phyloP scores from a whole-genome alignment of 2,329 filamentous ascomycete species.

The Colletotrichum lupini region DNA sequence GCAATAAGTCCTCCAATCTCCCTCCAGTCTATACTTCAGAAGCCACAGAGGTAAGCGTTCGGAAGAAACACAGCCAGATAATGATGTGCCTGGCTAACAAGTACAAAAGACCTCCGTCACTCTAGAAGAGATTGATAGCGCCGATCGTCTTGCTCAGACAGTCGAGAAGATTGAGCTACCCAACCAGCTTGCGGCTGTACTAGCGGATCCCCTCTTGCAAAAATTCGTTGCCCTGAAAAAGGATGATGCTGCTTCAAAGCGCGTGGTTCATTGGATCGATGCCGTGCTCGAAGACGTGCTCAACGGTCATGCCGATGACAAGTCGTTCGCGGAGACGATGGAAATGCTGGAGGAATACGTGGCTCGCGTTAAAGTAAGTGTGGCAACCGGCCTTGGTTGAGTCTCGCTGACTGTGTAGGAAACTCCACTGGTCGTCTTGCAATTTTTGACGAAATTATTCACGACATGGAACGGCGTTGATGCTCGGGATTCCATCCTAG shows the following conservation, averaged over 20 bases:
- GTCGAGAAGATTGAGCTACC: slow-evolving; percentile 84
- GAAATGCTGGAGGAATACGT: slow-evolving; percentile 67
- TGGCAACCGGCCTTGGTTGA: neutral
- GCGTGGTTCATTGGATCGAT: slow-evolving; percentile 70
- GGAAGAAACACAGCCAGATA: neutral
- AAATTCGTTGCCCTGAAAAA: slow-evolving; percentile 78
- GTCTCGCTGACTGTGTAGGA: slow-evolving; percentile 30
- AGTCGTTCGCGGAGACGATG: slow-evolving; percentile 64
- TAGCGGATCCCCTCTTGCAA: slow-evolving; percentile 81
- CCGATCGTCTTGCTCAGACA: slow-evolving; percentile 75
- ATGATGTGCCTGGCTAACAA: slow-evolving; percentile 28
- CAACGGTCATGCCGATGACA: slow-evolving; percentile 60
- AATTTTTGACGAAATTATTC: slow-evolving; percentile 65
- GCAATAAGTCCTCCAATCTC: slow-evolving; percentile 63
- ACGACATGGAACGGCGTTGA: slow-evolving; percentile 71
- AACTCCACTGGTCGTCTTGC: slow-evolving; percentile 57
- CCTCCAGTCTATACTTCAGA: slow-evolving; percentile 80
- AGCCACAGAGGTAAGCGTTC: slow-evolving; percentile 69
- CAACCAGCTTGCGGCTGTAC: slow-evolving; percentile 81
- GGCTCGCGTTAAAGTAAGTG: slow-evolving; percentile 63
- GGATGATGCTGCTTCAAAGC: slow-evolving; percentile 59
- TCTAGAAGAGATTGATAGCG: slow-evolving; percentile 82
- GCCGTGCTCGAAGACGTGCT: slow-evolving; percentile 67
- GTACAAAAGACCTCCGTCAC: slow-evolving; percentile 66
- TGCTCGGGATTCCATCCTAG: slow-evolving; percentile 64